phyloP scores from a whole-genome alignment of 2,329 filamentous ascomycete genomes.

The Macrophomina tecta region DNA sequence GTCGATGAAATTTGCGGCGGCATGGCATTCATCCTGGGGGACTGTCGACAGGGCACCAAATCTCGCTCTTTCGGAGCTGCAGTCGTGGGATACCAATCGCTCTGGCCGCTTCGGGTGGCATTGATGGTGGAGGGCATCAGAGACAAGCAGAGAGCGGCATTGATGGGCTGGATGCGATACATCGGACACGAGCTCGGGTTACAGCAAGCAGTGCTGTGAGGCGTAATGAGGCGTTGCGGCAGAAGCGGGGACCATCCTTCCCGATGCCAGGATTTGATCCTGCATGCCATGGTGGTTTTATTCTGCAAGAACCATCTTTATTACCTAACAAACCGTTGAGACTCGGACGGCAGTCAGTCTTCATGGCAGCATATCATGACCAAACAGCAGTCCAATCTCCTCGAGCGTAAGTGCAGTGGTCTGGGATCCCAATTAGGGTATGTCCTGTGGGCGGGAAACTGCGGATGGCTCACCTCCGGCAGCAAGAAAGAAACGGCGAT shows the following conservation, averaged over 20 bases:
- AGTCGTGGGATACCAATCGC: not conserved
- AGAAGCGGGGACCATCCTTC: conserved; percentile 8
- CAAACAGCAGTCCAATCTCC: conserved; percentile 41
- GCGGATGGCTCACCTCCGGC: conserved; percentile 33
- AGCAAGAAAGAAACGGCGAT: conserved; percentile 35
- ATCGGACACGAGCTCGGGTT: not conserved
- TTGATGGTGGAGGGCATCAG: not conserved
- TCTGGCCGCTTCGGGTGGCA: not conserved
- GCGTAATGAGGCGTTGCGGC: not conserved
- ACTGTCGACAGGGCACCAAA: not conserved
- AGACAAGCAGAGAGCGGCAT: not conserved
- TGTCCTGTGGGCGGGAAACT: too few relatives aligned
- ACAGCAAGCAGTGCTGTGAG: not conserved
- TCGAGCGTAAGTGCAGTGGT: conserved; percentile 41
- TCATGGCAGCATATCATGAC: conserved; percentile 32
- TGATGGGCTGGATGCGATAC: not conserved
- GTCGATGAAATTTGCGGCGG: not conserved
- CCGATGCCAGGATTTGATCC: not conserved
- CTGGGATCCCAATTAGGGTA: conserved; percentile 1
- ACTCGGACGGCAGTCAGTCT: not conserved
- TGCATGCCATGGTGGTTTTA: not conserved
- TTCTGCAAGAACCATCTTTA: not conserved
- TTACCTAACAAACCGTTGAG: not conserved
- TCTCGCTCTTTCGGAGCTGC: not conserved
- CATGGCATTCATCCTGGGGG: not conserved